These are phyloP conservation scores for Cytospora leucostoma DNA, from an alignment of 2,329 filamentous ascomycete species.

Conservation along the genomic window DNA sequence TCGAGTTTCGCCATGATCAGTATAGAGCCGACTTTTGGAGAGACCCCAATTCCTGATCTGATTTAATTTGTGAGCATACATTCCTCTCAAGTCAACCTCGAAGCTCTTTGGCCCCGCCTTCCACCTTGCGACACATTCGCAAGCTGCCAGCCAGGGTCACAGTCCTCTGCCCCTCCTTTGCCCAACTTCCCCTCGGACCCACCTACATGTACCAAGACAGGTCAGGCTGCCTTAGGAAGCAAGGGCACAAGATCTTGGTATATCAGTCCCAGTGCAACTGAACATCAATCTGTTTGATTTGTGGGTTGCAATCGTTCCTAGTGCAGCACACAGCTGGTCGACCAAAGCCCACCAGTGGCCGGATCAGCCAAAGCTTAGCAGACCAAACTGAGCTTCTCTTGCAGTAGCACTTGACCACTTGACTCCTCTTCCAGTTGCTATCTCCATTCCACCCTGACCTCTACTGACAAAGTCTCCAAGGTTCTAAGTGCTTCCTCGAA, in stretches of 20 bases:
- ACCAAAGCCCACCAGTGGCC: not conserved
- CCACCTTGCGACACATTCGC: not conserved
- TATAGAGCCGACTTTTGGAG: slow-evolving; percentile 20
- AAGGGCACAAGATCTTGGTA: not conserved
- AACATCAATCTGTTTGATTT: not conserved
- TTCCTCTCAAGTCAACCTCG: not conserved
- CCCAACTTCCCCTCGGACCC: slow-evolving; percentile 14
- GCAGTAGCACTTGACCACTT: not conserved
- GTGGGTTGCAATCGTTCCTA: not conserved
- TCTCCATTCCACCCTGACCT: not conserved
- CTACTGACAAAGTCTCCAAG: slow-evolving; percentile 2
- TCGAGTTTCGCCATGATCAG: slow-evolving; percentile 20
- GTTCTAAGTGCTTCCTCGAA: slow-evolving; percentile 3
- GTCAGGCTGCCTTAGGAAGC: not conserved
- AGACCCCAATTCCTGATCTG: slow-evolving; percentile 9
- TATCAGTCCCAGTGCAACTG: not conserved
- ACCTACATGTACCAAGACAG: not conserved
- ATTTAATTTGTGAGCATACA: slow-evolving; percentile 17
- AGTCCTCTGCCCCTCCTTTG: slow-evolving; percentile 20
- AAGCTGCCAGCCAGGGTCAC: not conserved
- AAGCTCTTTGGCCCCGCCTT: not conserved
- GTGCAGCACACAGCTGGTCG: not conserved
- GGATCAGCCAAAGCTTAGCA: not conserved
- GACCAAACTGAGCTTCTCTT: not conserved
- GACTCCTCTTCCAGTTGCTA: not conserved